phyloP scores from a whole-genome alignment of 169 alveolate species.

The Plasmodium coatneyi region DNA sequence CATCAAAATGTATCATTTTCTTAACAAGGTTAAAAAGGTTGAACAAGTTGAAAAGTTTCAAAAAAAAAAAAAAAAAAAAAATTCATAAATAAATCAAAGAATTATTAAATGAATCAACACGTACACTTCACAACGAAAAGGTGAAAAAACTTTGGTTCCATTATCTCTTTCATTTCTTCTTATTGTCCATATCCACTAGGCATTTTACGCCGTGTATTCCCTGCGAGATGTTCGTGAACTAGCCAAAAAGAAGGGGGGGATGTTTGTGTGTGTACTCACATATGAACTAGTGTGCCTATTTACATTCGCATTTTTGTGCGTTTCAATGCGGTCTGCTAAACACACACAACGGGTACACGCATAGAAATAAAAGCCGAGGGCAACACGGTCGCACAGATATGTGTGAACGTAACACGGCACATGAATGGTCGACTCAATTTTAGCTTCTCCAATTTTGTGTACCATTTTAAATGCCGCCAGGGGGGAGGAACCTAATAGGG shows the following conservation, averaged over 20 bases:
- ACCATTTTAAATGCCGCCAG: conserved; percentile 73
- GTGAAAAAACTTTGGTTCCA: neutral
- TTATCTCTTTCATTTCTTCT: neutral
- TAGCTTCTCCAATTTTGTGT: neutral
- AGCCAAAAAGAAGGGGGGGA: neutral
- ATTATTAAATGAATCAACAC: conserved; percentile 12
- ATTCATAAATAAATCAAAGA: neutral
- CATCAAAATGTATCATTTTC: neutral
- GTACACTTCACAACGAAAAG: neutral
- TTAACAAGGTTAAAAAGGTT: neutral
- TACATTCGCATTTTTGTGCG: neutral
- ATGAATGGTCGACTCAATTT: neutral
- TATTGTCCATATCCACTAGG: conserved; percentile 60
- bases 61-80: neutral
- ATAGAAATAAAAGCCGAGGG: neutral
- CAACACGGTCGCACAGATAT: neutral
- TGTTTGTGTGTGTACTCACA: neutral
- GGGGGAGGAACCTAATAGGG: conserved; percentile 22
- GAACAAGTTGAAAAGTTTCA: neutral
- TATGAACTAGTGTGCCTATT: neutral
- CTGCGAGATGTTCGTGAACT: conserved; percentile 74
- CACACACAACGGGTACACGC: neutral
- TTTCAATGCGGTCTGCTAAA: neutral
- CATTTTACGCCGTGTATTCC: conserved; percentile 64
- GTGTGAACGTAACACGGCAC: neutral